These are phyloP conservation scores for Silene uniflora DNA, from an alignment of 148 eudicot species.

Conservation along the genomic window DNA sequence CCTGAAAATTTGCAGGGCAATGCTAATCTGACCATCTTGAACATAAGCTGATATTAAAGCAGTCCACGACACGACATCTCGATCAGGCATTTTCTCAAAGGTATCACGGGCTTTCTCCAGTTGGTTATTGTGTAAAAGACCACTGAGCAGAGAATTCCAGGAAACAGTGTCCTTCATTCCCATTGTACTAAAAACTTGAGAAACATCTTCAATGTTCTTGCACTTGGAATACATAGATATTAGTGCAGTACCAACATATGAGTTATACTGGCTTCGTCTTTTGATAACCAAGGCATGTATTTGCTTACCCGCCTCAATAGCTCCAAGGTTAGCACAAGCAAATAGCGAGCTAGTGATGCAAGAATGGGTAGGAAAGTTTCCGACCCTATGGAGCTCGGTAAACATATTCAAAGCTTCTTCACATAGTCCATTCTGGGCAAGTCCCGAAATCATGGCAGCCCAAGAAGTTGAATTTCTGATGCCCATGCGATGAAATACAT, in stretches of 20 bases:
- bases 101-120: conserved; percentile 31
- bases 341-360: conserved; percentile 38
- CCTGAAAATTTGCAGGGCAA: conserved; percentile 31
- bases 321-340: conserved; percentile 41
- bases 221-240: conserved; percentile 41
- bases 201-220: conserved; percentile 37
- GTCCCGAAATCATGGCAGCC: conserved; percentile 45
- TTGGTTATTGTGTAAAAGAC: conserved; percentile 32
- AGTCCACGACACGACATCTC: conserved; percentile 43
- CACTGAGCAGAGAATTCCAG: conserved; percentile 41
- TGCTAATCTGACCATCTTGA: conserved; percentile 30
- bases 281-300: conserved; percentile 40
- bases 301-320: conserved; percentile 37
- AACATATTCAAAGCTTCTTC: conserved; percentile 38
- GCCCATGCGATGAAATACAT: conserved; percentile 30
- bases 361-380: conserved; percentile 34
- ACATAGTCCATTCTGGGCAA: conserved; percentile 29
- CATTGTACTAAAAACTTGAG: conserved; percentile 36
- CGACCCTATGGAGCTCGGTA: conserved; percentile 28
- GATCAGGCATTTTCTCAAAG: conserved; percentile 42
- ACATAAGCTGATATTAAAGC: conserved; percentile 34
- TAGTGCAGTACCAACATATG: conserved; percentile 31
- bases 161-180: conserved; percentile 32
- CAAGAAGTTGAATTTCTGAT: conserved; percentile 36
- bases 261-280: conserved; percentile 28